Evolutionary conservation across 805 yeast species (phyloP).

Genomic region (Metschnikowia continentalis): DNA sequence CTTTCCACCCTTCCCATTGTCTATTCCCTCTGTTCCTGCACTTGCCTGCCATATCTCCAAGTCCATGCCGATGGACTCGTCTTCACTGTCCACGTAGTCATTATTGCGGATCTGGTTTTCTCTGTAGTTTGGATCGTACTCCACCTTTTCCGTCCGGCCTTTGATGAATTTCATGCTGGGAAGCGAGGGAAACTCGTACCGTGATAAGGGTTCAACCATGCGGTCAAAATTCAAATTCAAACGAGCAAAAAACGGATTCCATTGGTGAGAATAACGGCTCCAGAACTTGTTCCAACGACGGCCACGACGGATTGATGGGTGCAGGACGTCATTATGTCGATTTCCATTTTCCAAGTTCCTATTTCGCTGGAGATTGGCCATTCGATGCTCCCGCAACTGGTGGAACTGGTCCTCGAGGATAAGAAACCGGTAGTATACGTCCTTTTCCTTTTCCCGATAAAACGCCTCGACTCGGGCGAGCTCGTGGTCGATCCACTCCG

Average conservation of each 20-base stretch:
- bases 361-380: slow-evolving; percentile 2
- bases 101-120: slow-evolving; percentile 41
- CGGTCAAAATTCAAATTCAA: slow-evolving; percentile 27
- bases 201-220: slow-evolving; percentile 21
- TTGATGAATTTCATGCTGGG: slow-evolving; percentile 34
- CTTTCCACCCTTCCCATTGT: neutral
- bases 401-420: slow-evolving; percentile 65
- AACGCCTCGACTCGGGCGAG: slow-evolving; percentile 57
- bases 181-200: slow-evolving; percentile 39
- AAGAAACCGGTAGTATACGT: slow-evolving; percentile 54
- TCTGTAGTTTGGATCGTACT: slow-evolving; percentile 28
- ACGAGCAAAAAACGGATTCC: slow-evolving; percentile 10
- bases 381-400: slow-evolving; percentile 53
- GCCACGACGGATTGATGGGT: slow-evolving; percentile 22
- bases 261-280: too few relatives aligned
- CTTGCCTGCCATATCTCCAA: neutral
- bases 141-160: slow-evolving; percentile 7
- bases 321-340: slow-evolving; percentile 1
- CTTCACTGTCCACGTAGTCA: neutral
- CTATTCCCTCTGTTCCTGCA: neutral
- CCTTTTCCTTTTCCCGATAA: slow-evolving; percentile 57
- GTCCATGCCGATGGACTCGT: neutral
- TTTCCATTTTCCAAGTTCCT: neutral
- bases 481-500: slow-evolving; percentile 65
- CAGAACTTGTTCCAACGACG: neutral